Evolutionary conservation across 2,329 filamentous ascomycete species (phyloP), one percentile per base, ranked within the genome.

Genomic region (Plectosphaerella cucumerina): DNA sequence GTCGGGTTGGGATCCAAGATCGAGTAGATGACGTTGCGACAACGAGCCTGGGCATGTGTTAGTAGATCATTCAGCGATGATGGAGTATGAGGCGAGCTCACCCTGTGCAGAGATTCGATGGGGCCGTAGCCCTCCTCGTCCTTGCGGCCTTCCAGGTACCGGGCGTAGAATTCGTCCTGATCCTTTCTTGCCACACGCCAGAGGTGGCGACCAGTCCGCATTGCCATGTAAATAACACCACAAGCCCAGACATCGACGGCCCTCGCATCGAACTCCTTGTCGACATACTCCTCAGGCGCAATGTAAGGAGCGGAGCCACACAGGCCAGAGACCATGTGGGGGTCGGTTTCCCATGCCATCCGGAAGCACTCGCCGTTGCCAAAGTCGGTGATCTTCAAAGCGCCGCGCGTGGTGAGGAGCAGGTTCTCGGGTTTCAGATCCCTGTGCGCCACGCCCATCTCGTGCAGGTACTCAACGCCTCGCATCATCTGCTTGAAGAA

Each of bases 401-500:
- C 89, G 52, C 94, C 94, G 58, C 92, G 90, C 0, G 89, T 94
- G 4, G 94, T 99, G 50, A 99, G 78, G 1, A 99, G 84, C 12
- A 99, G 79, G 60, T 99, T 99, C 69, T 99, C 94, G 1, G 94
- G 94, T 70, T 99, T 99, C 44, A 99, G 74, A 63, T 99, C 94
- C 55, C 94, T 89, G 68, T 99, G 94, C 12, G 94, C 93, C 22
- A 99, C 94, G 51, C 94, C 94, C 94, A 97, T 99, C 66, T 97
- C 93, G 71, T 99, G 94, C 76, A 99, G 91, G 69, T 99, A 99
- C 70, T 97, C 93, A 48, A 99, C 94, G 55, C 94, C 94, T 51
- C 94, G 89, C 93, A 99, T 97, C 70, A 97, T 85, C 70, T 99
- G 94, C 73, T 97, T 96, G 78, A 99, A 99, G 69, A 94, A 95